These are phyloP conservation scores for Pseudotsuga menziesii DNA, from an alignment of 75 land plant genomes.

Conservation along the genomic window DNA sequence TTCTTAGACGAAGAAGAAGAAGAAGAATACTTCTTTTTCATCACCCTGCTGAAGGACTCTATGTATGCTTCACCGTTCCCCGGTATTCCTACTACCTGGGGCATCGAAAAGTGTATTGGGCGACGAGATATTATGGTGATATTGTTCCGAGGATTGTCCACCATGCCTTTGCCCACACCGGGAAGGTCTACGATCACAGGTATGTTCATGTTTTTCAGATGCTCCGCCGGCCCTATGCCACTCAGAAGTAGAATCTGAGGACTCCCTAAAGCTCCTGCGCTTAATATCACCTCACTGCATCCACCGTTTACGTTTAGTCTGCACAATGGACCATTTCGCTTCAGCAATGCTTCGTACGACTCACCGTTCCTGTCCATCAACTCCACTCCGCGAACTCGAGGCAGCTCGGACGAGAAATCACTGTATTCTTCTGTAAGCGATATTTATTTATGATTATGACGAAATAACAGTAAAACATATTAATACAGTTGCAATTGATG, in stretches of 20 bases:
- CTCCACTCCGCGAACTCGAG: conserved; percentile 1
- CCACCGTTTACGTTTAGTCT: too few species aligned
- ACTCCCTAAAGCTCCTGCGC: conserved; percentile 78
- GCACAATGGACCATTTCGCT: neutral
- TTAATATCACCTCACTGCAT: conserved; percentile 59
- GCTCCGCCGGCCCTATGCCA: conserved; percentile 61
- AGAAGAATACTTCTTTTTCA: too few species aligned
- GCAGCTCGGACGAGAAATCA: neutral
- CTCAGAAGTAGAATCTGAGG: conserved; percentile 84
- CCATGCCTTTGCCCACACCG: conserved; percentile 67
- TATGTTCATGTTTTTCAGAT: conserved; percentile 35
- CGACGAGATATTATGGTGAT: conserved; percentile 47
- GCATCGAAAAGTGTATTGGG: conserved; percentile 45
- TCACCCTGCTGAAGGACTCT: conserved; percentile 48
- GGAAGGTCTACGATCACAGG: conserved; percentile 38
- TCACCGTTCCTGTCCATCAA: neutral
- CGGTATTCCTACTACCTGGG: conserved; percentile 67
- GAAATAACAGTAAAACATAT: too few species aligned
- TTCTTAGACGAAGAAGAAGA: too few species aligned
- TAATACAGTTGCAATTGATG: too few species aligned
- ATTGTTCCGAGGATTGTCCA: conserved; percentile 79
- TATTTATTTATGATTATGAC: too few species aligned
- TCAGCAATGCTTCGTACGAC: neutral
- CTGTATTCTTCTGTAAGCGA: neutral
- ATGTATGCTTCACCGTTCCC: conserved; percentile 37